These are phyloP conservation scores for Pseudocercospora macadamiae DNA, from an alignment of 2,329 filamentous ascomycete species.

Conservation along the genomic window DNA sequence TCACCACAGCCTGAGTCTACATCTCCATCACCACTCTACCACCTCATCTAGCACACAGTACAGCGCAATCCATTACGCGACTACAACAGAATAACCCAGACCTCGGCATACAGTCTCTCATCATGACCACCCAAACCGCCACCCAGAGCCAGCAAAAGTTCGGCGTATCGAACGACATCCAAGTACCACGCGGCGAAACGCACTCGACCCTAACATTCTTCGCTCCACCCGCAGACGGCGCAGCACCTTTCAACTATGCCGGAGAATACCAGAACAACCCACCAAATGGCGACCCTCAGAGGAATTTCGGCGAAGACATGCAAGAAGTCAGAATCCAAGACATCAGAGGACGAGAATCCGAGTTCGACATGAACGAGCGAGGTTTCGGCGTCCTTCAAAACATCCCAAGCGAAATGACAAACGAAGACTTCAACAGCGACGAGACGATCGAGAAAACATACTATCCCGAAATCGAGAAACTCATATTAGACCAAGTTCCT, in stretches of 20 bases:
- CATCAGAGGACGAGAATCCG: slow-evolving; percentile 69
- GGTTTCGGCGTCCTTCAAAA: slow-evolving; percentile 70
- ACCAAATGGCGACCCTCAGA: slow-evolving; percentile 62
- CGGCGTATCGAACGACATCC: slow-evolving; percentile 30
- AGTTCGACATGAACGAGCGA: slow-evolving; percentile 70
- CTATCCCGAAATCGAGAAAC: slow-evolving; percentile 79
- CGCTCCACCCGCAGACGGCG: slow-evolving; percentile 61
- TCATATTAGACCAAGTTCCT: slow-evolving; percentile 69
- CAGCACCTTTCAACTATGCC: slow-evolving; percentile 61
- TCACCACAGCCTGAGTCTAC: no score
- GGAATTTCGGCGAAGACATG: slow-evolving; percentile 62
- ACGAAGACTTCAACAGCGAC: slow-evolving; percentile 66
- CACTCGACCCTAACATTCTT: slow-evolving; percentile 69
- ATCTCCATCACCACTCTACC: neutral
- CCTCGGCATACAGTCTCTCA: neutral
- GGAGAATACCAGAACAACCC: slow-evolving; percentile 51
- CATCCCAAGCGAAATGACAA: slow-evolving; percentile 56
- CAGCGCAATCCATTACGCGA: neutral
- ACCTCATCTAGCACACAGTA: neutral
- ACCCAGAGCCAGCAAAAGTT: slow-evolving; percentile 33
- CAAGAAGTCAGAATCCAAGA: slow-evolving; percentile 67
- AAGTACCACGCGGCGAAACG: slow-evolving; percentile 62
- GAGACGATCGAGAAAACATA: slow-evolving; percentile 70
- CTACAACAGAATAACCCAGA: neutral
- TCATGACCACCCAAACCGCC: slow-evolving; percentile 29